Conservation (phyloP, 2,329 filamentous ascomycete genomes). For the Aspergillus ustus region DNA sequence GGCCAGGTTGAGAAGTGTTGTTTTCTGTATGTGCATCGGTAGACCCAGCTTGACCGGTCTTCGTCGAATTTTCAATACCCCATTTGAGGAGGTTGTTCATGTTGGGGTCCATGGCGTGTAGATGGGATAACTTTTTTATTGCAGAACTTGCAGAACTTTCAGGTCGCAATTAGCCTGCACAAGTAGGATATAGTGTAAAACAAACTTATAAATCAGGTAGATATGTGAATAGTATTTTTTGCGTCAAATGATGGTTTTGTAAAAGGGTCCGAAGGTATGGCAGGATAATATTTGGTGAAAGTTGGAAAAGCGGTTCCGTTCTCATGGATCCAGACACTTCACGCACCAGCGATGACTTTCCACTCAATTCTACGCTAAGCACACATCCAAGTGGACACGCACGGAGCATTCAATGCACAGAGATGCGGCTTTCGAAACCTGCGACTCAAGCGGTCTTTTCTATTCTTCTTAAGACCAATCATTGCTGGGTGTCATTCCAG, state of each 20-base stretch:
- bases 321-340: constrained; percentile 31
- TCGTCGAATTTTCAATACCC: constrained; percentile 68
- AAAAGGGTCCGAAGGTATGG: background rate
- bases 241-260: background rate
- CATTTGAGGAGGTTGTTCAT: constrained; percentile 82
- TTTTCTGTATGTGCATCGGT: constrained; percentile 37
- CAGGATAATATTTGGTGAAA: background rate
- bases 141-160: background rate
- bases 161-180: background rate
- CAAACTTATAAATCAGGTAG: background rate
- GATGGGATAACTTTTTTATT: constrained; percentile 13
- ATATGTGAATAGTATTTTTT: background rate
- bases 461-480: background rate
- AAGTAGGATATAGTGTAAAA: background rate
- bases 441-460: background rate
- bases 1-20: constrained; percentile 36
- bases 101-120: constrained; percentile 59
- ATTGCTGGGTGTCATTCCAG: background rate
- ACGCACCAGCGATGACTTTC: constrained; percentile 30
- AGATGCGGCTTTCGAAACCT: background rate
- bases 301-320: constrained; percentile 11
- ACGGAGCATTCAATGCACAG: background rate
- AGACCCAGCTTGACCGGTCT: constrained; percentile 32
- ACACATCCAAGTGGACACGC: constrained; percentile 6
- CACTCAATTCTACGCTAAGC: constrained; percentile 24